phyloP scores from a whole-genome alignment of 345 rosid genomes.

The Pseudoturritis turrita region DNA sequence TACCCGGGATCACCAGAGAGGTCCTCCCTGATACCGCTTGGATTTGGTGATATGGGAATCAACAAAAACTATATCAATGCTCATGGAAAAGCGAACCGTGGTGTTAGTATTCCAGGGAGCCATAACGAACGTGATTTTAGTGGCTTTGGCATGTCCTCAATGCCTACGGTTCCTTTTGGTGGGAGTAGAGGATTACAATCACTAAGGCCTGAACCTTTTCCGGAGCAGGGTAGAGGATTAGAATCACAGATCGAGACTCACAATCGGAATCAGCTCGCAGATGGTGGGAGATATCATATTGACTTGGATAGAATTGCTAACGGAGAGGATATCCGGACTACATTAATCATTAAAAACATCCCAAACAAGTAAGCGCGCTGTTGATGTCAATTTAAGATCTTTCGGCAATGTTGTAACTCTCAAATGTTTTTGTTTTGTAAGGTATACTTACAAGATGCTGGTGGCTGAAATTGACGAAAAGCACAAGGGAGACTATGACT shows the following conservation, averaged over 20 bases:
- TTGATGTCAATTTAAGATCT: not conserved
- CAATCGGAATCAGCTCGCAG: constrained; percentile 45
- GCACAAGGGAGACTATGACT: constrained; percentile 82
- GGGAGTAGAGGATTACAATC: constrained; percentile 50
- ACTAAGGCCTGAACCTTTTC: constrained; percentile 42
- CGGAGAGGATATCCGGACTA: constrained; percentile 78
- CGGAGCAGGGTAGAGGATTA: constrained; percentile 46
- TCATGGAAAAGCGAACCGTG: constrained; percentile 37
- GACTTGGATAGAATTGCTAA: constrained; percentile 68
- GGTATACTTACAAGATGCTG: constrained; percentile 97
- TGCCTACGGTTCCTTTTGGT: constrained; percentile 42
- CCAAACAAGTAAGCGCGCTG: constrained; percentile 74
- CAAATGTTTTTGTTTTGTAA: constrained; percentile 26
- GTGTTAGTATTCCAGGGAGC: constrained; percentile 40
- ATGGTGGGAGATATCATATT: constrained; percentile 70
- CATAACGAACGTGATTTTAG: constrained; percentile 50
- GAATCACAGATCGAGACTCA: constrained; percentile 41
- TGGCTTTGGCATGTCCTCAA: constrained; percentile 51
- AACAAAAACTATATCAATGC: constrained; percentile 44
- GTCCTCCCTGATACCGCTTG: constrained; percentile 44
- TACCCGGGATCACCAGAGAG: constrained; percentile 56
- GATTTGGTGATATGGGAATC: constrained; percentile 46
- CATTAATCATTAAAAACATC: constrained; percentile 90
- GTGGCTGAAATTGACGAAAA: constrained; percentile 88
- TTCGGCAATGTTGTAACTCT: not conserved